A percentile compares a stretch with the other conserved stretches of the same genome.
These are phyloP conservation scores for Mycoemilia scoparia DNA, from an alignment of 192 early-diverging fungal species.

Conservation along the genomic window DNA sequence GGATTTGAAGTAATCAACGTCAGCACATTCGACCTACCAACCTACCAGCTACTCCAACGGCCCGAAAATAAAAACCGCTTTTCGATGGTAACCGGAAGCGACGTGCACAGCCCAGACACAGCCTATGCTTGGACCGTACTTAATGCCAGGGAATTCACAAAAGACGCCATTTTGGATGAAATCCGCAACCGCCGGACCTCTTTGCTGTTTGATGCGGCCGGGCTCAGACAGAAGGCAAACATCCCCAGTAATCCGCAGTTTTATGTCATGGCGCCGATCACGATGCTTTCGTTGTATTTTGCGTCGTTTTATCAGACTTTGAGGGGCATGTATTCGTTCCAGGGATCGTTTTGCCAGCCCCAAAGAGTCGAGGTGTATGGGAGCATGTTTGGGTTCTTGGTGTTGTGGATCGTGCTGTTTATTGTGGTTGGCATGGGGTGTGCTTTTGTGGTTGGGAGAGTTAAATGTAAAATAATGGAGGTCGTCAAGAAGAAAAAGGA, in stretches of 20 bases:
- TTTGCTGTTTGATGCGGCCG: conserved; percentile 38
- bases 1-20: conserved; percentile 40
- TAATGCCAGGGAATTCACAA: conserved; percentile 19
- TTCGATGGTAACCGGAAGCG: conserved; percentile 34
- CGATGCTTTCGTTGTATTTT: conserved; percentile 35
- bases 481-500: too few relatives aligned
- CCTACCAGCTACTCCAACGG: conserved; percentile 29
- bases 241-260: conserved; percentile 23
- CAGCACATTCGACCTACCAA: conserved; percentile 24
- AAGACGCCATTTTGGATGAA: conserved; percentile 28
- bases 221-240: conserved; percentile 25
- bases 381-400: conserved; percentile 20
- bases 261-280: conserved; percentile 31
- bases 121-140: conserved; percentile 38
- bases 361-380: conserved; percentile 24
- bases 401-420: conserved; percentile 15
- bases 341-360: conserved; percentile 43
- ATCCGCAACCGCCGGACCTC: conserved; percentile 30
- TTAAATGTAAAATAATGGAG: too few relatives aligned
- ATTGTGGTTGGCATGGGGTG: too few relatives aligned
- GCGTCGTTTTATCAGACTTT: conserved; percentile 35
- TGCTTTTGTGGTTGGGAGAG: too few relatives aligned
- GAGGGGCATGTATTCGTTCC: conserved; percentile 53
- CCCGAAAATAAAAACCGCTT: conserved; percentile 13
- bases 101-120: conserved; percentile 35